These are phyloP conservation scores for Skeletonema grethae DNA, from an alignment of 108 stramenopile genomes.

Conservation along the genomic window DNA sequence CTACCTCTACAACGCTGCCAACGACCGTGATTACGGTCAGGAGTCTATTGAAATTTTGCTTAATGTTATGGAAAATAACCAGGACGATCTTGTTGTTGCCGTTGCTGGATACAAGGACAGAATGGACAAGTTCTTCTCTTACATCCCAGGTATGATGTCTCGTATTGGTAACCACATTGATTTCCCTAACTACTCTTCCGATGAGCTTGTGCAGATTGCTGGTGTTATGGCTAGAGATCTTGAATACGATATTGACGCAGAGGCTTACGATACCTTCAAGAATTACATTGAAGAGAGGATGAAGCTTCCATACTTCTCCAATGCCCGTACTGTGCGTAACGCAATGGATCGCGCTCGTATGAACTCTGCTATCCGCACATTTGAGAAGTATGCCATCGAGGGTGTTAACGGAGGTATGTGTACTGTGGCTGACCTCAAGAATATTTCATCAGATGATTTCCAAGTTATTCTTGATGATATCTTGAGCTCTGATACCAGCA, in stretches of 20 bases:
- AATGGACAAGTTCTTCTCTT: conserved; percentile 98
- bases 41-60: conserved; percentile 99
- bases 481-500: conserved; percentile 73
- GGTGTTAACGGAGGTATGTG: conserved; percentile 85
- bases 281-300: conserved; percentile 91
- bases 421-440: conserved; percentile 83
- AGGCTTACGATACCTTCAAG: conserved; percentile 82
- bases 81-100: conserved; percentile 96
- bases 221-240: conserved; percentile 89
- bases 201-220: conserved; percentile 95
- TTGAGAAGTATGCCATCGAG: conserved; percentile 89
- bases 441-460: conserved; percentile 88
- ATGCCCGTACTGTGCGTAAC: conserved; percentile 97
- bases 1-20: conserved; percentile 98
- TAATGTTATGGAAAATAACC: conserved; percentile 98
- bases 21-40: conserved; percentile 98
- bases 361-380: conserved; percentile 95
- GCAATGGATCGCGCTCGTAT: conserved; percentile 98
- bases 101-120: conserved; percentile 99
- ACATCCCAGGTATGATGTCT: conserved; percentile 98
- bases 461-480: conserved; percentile 95
- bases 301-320: conserved; percentile 97
- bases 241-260: conserved; percentile 86
- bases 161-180: conserved; percentile 99
- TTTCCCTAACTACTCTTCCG: conserved; percentile 96